Conservation (phyloP, 495 filamentous ascomycete genomes). For the Chlorociboria aeruginascens region DNA sequence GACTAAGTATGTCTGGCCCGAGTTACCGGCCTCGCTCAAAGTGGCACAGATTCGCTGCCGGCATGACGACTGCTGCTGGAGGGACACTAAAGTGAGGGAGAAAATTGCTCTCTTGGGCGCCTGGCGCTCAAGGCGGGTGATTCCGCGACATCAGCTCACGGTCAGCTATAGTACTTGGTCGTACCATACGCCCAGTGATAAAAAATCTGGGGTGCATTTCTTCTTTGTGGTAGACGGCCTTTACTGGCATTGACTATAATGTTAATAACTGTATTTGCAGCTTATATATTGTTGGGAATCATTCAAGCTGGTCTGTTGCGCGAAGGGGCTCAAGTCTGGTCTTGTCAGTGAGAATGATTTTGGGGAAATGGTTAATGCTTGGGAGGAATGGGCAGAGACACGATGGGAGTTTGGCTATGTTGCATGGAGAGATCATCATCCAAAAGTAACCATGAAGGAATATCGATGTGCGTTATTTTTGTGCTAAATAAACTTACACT, state of each 20-base stretch:
- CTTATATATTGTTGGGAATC: conserved; percentile 22
- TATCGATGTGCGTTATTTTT: too few species aligned
- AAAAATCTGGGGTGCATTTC: conserved; percentile 29
- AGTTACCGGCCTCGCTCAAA: conserved; percentile 21
- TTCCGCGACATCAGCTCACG: conserved; percentile 24
- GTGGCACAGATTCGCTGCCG: conserved; percentile 23
- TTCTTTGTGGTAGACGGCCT: conserved; percentile 7
- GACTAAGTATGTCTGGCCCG: conserved; percentile 26
- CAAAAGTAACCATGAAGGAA: conserved; percentile 20
- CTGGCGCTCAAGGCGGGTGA: conserved; percentile 28
- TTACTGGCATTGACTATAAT: conserved; percentile 3
- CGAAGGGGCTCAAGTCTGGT: conserved; percentile 22
- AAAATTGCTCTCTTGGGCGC: conserved; percentile 29
- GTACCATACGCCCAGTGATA: conserved; percentile 25
- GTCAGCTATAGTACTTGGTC: conserved; percentile 26
- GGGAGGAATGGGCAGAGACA: conserved; percentile 28
- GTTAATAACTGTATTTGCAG: conserved; percentile 16
- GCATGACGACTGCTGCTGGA: conserved; percentile 18
- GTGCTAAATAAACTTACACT: too few species aligned
- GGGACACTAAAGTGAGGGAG: conserved; percentile 24
- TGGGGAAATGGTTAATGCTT: conserved; percentile 31
- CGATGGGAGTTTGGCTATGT: conserved; percentile 23
- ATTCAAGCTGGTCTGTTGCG: conserved; percentile 21
- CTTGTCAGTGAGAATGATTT: conserved; percentile 23
- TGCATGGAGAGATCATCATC: conserved; percentile 32